phyloP scores from a whole-genome alignment of 2,329 filamentous ascomycete species.

The Periconia sp. region DNA sequence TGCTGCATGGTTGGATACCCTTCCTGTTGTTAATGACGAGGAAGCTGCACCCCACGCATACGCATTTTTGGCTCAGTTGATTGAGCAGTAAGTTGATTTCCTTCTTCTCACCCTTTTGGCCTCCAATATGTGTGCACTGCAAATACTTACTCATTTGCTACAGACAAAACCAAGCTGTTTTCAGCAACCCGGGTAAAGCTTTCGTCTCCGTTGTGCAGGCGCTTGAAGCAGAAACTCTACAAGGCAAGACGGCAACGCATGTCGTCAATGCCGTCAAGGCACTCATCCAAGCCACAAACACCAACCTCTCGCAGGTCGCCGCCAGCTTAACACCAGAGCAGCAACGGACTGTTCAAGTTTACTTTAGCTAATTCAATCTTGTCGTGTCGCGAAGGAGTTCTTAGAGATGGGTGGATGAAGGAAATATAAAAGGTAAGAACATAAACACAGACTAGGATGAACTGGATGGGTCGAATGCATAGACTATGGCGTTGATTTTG shows the following conservation, averaged over 20 bases:
- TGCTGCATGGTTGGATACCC: constrained; percentile 83
- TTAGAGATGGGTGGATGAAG: too few relatives aligned
- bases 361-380: constrained; percentile 63
- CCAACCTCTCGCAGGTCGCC: constrained; percentile 76
- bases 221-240: constrained; percentile 85
- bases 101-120: neutral
- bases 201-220: constrained; percentile 87
- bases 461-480: too few relatives aligned
- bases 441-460: neutral
- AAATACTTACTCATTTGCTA: neutral
- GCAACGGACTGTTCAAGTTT: constrained; percentile 75
- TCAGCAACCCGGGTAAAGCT: constrained; percentile 74
- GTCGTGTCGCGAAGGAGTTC: neutral
- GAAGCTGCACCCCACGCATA: constrained; percentile 97
- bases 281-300: constrained; percentile 70
- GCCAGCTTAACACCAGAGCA: constrained; percentile 76
- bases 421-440: neutral
- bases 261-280: constrained; percentile 78
- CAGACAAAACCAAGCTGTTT: constrained; percentile 83
- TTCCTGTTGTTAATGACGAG: constrained; percentile 92
- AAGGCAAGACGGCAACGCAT: constrained; percentile 76
- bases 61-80: constrained; percentile 84
- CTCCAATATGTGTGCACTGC: neutral
- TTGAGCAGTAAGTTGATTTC: constrained; percentile 78
- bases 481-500: too few relatives aligned